These are phyloP conservation scores for Lachnellula subtilissima DNA, from an alignment of 2,329 filamentous ascomycete species.

Conservation along the genomic window DNA sequence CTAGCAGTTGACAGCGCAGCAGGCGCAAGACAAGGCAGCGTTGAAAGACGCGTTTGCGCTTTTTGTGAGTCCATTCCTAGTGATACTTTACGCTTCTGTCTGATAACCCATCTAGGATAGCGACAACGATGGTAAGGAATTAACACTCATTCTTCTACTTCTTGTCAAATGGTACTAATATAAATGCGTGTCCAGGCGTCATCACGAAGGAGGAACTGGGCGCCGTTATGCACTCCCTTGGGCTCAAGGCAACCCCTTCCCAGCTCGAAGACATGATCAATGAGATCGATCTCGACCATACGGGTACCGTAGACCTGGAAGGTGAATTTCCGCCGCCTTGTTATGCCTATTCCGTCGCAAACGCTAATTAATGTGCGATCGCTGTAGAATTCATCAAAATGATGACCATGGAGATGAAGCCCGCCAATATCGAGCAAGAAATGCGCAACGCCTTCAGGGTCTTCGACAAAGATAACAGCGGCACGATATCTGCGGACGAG, in stretches of 20 bases:
- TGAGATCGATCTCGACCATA: slow-evolving; percentile 61
- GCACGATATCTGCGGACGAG: slow-evolving; percentile 59
- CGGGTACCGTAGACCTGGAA: slow-evolving; percentile 61
- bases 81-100: not conserved
- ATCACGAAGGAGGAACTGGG: slow-evolving; percentile 61
- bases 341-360: not conserved
- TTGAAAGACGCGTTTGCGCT: slow-evolving; percentile 16
- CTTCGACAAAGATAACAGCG: slow-evolving; percentile 62
- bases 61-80: slow-evolving; percentile 8
- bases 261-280: slow-evolving; percentile 64
- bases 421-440: slow-evolving; percentile 58
- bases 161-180: not conserved
- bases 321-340: slow-evolving; percentile 33
- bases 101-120: not conserved
- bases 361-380: not conserved
- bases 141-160: not conserved
- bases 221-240: slow-evolving; percentile 59
- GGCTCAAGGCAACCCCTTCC: slow-evolving; percentile 56
- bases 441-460: slow-evolving; percentile 62
- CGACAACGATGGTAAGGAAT: not conserved
- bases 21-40: slow-evolving; percentile 7
- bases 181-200: slow-evolving; percentile 41
- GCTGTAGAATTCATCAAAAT: slow-evolving; percentile 58
- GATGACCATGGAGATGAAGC: slow-evolving; percentile 60
- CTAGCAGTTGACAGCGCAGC: not conserved